Percentiles rank a stretch among this genome's conserved stretches.
Evolutionary conservation across 805 yeast species (phyloP).

Genomic region (Wickerhamomyces mucosus): DNA sequence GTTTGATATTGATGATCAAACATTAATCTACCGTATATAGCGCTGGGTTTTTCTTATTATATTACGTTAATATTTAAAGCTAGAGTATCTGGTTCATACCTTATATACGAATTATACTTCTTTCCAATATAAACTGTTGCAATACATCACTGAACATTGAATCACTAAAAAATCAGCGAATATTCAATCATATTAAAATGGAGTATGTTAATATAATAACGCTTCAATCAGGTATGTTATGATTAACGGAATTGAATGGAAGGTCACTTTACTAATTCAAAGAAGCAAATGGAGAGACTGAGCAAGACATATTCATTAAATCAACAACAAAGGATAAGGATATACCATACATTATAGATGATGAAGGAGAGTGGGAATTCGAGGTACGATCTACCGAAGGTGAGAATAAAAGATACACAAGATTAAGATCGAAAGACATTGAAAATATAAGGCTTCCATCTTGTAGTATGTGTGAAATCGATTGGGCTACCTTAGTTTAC

Average conservation of each 20-base stretch:
- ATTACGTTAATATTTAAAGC: too few species aligned
- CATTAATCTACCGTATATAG: too few species aligned
- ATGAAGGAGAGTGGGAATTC: conserved; percentile 5
- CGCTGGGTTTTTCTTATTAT: too few species aligned
- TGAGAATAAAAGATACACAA: not conserved
- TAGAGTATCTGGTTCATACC: too few species aligned
- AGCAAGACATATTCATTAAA: conserved; percentile 6
- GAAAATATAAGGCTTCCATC: conserved; percentile 1
- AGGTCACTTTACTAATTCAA: too few species aligned
- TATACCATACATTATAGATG: conserved; percentile 1
- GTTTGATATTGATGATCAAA: too few species aligned
- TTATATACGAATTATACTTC: too few species aligned
- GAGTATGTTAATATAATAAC: not conserved
- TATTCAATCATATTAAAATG: not conserved
- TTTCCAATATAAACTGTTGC: too few species aligned
- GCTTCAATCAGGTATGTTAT: not conserved
- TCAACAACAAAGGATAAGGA: conserved; percentile 1
- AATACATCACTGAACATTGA: not conserved
- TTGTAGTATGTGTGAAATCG: conserved; percentile 2
- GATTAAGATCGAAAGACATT: not conserved
- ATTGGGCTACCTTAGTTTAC: conserved; percentile 9
- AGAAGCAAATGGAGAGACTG: not conserved
- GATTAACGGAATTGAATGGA: too few species aligned
- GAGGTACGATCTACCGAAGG: conserved; percentile 8
- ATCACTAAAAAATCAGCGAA: not conserved